Evolutionary conservation across 352 stramenopile genomes (phyloP).

Genomic region (Phytophthora foliorum): DNA sequence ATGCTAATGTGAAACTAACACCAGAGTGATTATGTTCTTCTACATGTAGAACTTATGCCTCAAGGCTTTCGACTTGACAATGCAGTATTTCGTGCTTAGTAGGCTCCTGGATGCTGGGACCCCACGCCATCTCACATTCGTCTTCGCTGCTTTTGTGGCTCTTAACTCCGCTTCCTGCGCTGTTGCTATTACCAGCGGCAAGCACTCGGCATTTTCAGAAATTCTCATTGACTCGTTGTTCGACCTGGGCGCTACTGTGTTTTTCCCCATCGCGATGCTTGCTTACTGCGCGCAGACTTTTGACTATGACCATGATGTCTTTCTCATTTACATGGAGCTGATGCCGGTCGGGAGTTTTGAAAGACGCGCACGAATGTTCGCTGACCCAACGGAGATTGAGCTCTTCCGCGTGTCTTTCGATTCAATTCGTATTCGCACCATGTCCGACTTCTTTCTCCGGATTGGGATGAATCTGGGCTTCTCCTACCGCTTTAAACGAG

Average conservation of each 20-base stretch:
- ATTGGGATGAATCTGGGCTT: constrained; percentile 52
- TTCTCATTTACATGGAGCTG: constrained; percentile 36
- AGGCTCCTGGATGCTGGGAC: constrained; percentile 41
- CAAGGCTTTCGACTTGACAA: constrained; percentile 42
- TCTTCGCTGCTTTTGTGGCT: constrained; percentile 30
- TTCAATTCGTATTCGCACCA: constrained; percentile 41
- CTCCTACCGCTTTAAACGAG: constrained; percentile 48
- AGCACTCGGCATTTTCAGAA: constrained; percentile 39
- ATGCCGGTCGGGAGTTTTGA: constrained; percentile 44
- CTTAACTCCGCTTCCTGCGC: constrained; percentile 41
- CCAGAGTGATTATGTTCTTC: neutral
- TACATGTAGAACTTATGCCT: constrained; percentile 53
- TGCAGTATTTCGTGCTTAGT: constrained; percentile 38
- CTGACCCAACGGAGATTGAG: constrained; percentile 38
- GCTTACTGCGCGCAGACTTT: constrained; percentile 38
- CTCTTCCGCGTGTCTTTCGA: constrained; percentile 45
- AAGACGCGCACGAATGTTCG: constrained; percentile 36
- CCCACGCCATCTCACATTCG: constrained; percentile 29
- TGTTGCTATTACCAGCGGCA: constrained; percentile 23
- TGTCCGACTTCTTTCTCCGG: constrained; percentile 39
- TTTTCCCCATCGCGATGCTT: constrained; percentile 39
- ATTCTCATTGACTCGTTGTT: constrained; percentile 53
- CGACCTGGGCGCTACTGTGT: constrained; percentile 41
- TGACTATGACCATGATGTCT: constrained; percentile 36
- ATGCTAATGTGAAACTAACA: neutral